Evolutionary conservation across 192 early-diverging fungal species (phyloP).

Genomic region (Umbelopsis ramanniana): DNA sequence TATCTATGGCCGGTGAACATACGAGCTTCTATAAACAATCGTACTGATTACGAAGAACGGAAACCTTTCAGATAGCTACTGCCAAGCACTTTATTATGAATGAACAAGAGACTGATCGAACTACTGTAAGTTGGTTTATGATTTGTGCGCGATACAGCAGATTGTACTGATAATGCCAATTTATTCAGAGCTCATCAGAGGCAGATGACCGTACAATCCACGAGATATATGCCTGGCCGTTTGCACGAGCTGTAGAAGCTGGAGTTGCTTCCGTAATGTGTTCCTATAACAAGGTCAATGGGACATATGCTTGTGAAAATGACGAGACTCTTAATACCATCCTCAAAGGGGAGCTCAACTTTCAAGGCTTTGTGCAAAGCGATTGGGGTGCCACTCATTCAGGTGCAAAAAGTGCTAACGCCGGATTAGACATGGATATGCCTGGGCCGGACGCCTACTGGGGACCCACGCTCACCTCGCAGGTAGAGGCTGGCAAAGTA

Average conservation of each 20-base stretch:
- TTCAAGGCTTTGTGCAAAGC: constrained; percentile 53
- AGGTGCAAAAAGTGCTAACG: constrained; percentile 26
- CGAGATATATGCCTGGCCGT: constrained; percentile 63
- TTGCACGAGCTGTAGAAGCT: constrained; percentile 56
- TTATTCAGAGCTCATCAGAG: constrained; percentile 31
- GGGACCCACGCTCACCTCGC: neutral
- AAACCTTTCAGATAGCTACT: constrained; percentile 1
- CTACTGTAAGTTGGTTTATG: constrained; percentile 11
- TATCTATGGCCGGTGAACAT: too few relatives aligned
- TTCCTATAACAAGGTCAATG: constrained; percentile 62
- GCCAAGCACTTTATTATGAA: constrained; percentile 29
- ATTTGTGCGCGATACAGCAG: neutral
- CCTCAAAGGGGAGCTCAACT: constrained; percentile 54
- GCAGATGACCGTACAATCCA: constrained; percentile 60
- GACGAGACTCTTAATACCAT: constrained; percentile 42
- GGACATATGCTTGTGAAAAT: constrained; percentile 60
- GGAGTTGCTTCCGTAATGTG: constrained; percentile 67
- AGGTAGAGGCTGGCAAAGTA: neutral
- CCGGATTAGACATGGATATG: constrained; percentile 63
- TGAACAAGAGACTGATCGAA: constrained; percentile 30
- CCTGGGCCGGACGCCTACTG: constrained; percentile 36
- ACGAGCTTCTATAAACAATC: too few relatives aligned
- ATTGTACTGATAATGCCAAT: neutral
- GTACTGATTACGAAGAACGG: too few relatives aligned
- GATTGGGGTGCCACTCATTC: constrained; percentile 55